Evolutionary conservation across 2,329 filamentous ascomycete genomes (phyloP), one percentile per base, ranked within the genome.

Genomic region (Fusarium penzigii): DNA sequence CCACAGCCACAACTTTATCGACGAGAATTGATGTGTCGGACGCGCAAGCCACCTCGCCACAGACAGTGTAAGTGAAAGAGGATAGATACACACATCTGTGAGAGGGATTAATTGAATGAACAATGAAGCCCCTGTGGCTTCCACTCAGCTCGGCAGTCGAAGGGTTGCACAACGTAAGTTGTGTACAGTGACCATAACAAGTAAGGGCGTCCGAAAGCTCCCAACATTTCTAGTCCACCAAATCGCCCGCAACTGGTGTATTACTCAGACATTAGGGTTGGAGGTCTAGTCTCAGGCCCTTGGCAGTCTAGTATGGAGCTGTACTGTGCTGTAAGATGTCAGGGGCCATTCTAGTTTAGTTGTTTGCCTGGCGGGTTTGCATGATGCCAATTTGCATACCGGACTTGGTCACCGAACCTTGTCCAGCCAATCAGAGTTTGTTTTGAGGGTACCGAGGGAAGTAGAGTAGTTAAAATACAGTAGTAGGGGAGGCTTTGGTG

Each of bases 21-120:
- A 14, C 29, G 16, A 36, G 46, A 39, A 34, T 14, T 16, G 44
- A 51, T 25, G 20, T 7, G 7, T 25, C 20, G 7, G 20, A 64
- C 61, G 54, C 63, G 63, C 63, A 65, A 65, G 61, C 63, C 61
- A 56, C 63, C 56, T 65, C 52, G 63, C 63, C 63, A 65, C 63
- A 63, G 44, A 25, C 20, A 25, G 20, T 7, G 20, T 25, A 25
- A 25, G 20, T 7, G 16, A n/a, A 10, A 16, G 11, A n/a, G 20
- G 20, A 25, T 25, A 25, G 20, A 4, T n/a, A n/a, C n/a, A n/a
- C n/a, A n/a, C 20, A 7, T 25, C 7, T 7, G 20, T 25, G 20
- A 25, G 20, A 25, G 20, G 5, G 7, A 25, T 25, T 25, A 25
- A 25, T 25, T 25, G 20, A 25, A 25, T 25, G 20, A 25, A 25